Conservation (phyloP, 1,284 basidiomycete species). For the Sanghuangporus sanghuang region DNA sequence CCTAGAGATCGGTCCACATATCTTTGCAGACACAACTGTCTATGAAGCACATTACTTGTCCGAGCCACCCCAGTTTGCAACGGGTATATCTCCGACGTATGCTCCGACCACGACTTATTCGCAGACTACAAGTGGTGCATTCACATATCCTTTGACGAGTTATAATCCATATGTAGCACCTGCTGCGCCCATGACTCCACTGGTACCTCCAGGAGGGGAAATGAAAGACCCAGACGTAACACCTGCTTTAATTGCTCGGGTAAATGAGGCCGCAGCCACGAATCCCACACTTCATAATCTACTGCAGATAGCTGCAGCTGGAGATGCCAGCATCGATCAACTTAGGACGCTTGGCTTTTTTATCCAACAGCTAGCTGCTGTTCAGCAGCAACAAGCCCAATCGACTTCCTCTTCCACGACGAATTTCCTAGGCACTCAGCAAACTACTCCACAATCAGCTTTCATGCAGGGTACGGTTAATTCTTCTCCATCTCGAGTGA, state of each 20-base stretch:
- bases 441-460: neutral
- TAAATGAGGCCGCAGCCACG: slow-evolving; percentile 57
- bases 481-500: neutral
- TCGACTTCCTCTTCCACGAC: neutral
- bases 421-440: neutral
- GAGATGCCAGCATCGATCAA: slow-evolving; percentile 55
- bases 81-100: neutral
- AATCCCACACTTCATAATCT: slow-evolving; percentile 61
- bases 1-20: slow-evolving; percentile 66
- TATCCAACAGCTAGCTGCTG: slow-evolving; percentile 48
- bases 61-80: neutral
- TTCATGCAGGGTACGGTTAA: slow-evolving; percentile 1
- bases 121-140: neutral
- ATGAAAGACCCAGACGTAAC: slow-evolving; percentile 40
- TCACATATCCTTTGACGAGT: slow-evolving; percentile 4
- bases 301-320: slow-evolving; percentile 53
- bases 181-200: slow-evolving; percentile 31
- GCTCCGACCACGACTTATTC: neutral
- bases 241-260: slow-evolving; percentile 50
- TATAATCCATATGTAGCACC: slow-evolving; percentile 6
- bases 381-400: neutral
- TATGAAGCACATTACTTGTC: slow-evolving; percentile 58
- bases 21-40: slow-evolving; percentile 56
- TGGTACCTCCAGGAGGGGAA: neutral
- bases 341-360: slow-evolving; percentile 57